Evolutionary conservation across 139 green algal species (phyloP), one percentile per base, ranked within the genome.

Genomic region (Zygnema cylindricum): DNA sequence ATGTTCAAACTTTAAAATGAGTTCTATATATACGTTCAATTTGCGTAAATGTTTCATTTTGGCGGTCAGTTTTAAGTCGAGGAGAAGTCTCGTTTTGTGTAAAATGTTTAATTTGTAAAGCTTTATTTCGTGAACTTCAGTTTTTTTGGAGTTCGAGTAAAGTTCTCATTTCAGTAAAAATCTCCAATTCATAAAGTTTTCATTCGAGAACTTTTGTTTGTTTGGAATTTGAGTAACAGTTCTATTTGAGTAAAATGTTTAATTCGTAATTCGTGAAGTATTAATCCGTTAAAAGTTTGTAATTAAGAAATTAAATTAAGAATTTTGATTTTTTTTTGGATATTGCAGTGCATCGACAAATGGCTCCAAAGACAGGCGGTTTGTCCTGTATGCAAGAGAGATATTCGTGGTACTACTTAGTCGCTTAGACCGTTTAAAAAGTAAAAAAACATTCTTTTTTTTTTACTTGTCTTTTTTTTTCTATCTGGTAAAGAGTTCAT

Each of bases 321-420:
- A 16, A 16, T 16, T 63, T 7, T 16, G 49, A n/a, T n/a, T n/a
- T n/a, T n/a, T n/a, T n/a, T n/a, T n/a, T n/a, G 49, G 49, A 16
- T 3, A 11, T 11, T 79, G 3, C 71, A 79, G 71, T 79, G 71
- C 11, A 79, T 79, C 11, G 71, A 79, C 11, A 16, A 79, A 7
- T 79, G 71, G 71, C 71, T 79, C 36, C 36, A 16, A 7, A 7
- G 71, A 11, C 71, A 79, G 71, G 71, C 71, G 7, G 36, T 79
- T 7, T 79, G 71, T 16, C 71, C 71, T 16, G 43, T 79, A 7
- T 79, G 71, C 71, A 79, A 79, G 71, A 43, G 36, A 11, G 36
- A 79, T 3, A 79, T 79, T 16, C 7, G 71, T 11, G 11, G 36
- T 7, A 43, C 71, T n/a, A 73, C 30, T n/a, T n/a, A 73, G 57